Percentiles rank a stretch among this genome's conserved stretches.
Evolutionary conservation across 768 basidiomycete genomes (phyloP).

Genomic region (Boletus vinaceobasis): DNA sequence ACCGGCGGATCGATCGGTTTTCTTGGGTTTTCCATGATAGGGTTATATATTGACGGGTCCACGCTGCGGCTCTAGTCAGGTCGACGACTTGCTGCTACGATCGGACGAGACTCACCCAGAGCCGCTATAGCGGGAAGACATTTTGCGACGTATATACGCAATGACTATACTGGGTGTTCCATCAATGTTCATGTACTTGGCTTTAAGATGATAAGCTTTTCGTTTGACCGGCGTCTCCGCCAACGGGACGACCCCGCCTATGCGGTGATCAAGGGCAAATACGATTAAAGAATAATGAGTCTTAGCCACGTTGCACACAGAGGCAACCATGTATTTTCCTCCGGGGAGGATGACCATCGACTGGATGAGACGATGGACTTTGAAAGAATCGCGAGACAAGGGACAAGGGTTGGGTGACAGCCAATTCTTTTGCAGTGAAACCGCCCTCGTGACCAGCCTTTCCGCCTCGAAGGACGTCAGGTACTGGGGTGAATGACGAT

Average conservation of each 20-base stretch:
- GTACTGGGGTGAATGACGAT: constrained; percentile 37
- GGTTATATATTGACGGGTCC: constrained; percentile 31
- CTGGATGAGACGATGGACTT: constrained; percentile 37
- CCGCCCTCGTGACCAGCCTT: constrained; percentile 55
- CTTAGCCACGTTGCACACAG: constrained; percentile 43
- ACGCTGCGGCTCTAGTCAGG: constrained; percentile 20
- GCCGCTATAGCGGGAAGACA: constrained; percentile 11
- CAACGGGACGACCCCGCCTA: constrained; percentile 39
- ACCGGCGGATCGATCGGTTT: constrained; percentile 41
- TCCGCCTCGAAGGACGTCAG: constrained; percentile 44
- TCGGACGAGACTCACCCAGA: constrained; percentile 14
- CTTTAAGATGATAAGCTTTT: constrained; percentile 57
- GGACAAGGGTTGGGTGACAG: constrained; percentile 37
- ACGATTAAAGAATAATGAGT: constrained; percentile 50
- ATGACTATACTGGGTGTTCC: constrained; percentile 52
- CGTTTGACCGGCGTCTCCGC: constrained; percentile 46
- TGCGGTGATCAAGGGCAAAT: constrained; percentile 54
- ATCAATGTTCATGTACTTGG: constrained; percentile 52
- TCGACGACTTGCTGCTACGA: background rate
- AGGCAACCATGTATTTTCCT: constrained; percentile 65
- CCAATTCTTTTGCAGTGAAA: constrained; percentile 63
- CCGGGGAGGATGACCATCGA: constrained; percentile 62
- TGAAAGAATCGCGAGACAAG: constrained; percentile 23
- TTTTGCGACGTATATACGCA: constrained; percentile 45
- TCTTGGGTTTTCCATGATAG: constrained; percentile 31